phyloP scores from a whole-genome alignment of 768 basidiomycete genomes.

The Suillus occidentalis region DNA sequence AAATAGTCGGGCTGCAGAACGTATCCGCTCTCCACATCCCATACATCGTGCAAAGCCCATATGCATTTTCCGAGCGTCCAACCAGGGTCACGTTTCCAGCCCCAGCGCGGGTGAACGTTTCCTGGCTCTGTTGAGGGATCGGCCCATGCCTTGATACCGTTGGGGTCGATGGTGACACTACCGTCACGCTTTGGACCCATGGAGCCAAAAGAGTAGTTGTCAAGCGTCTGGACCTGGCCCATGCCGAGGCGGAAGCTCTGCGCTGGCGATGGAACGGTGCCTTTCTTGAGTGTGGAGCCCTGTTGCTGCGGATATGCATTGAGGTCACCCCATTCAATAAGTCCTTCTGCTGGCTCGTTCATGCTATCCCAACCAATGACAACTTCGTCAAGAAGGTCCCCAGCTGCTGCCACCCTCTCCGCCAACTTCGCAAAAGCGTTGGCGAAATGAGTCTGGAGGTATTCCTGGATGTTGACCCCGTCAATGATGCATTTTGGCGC shows the following conservation, averaged over 20 bases:
- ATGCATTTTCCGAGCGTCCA: conserved; percentile 81
- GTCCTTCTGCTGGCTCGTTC: conserved; percentile 92
- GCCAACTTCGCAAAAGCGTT: conserved; percentile 75
- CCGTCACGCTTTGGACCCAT: conserved; percentile 79
- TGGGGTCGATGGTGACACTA: conserved; percentile 79
- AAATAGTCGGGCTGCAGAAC: conserved; percentile 80
- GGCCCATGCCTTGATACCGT: conserved; percentile 78
- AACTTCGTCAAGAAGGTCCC: conserved; percentile 78
- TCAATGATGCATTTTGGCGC: conserved; percentile 92
- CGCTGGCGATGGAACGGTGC: conserved; percentile 80
- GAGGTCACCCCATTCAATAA: conserved; percentile 66
- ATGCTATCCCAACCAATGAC: conserved; percentile 96
- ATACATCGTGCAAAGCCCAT: conserved; percentile 89
- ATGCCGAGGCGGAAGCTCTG: conserved; percentile 86
- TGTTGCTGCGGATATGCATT: conserved; percentile 62
- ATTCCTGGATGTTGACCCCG: conserved; percentile 90
- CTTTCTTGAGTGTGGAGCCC: conserved; percentile 78
- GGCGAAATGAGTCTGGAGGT: conserved; percentile 74
- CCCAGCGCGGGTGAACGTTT: conserved; percentile 69
- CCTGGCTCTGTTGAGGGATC: conserved; percentile 49
- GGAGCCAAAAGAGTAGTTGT: conserved; percentile 76
- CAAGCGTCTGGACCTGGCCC: conserved; percentile 80
- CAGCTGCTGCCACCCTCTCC: conserved; percentile 71
- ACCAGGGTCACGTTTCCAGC: conserved; percentile 73
- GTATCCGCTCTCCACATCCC: conserved; percentile 73